phyloP scores from a whole-genome alignment of 345 rosid species.

The Pistacia integerrima region DNA sequence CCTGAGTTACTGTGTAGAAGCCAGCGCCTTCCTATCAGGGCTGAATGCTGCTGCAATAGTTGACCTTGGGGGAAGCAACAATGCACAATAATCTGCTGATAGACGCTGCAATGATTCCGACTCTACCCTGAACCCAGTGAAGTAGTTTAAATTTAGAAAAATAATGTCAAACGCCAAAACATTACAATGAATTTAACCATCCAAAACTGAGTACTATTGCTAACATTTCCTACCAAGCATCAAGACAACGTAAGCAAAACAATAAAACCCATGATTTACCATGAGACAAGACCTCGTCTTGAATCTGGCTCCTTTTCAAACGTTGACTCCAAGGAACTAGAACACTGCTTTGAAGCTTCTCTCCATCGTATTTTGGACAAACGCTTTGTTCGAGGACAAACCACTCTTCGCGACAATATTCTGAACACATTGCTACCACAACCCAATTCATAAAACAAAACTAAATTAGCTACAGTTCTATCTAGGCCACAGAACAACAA shows the following conservation, averaged over 20 bases:
- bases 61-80: constrained; percentile 77
- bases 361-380: constrained; percentile 64
- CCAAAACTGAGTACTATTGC: not conserved
- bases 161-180: not conserved
- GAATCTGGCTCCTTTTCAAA: constrained; percentile 47
- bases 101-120: constrained; percentile 70
- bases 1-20: constrained; percentile 78
- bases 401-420: constrained; percentile 66
- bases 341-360: constrained; percentile 38
- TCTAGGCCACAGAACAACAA: not conserved
- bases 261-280: constrained; percentile 36
- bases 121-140: constrained; percentile 58
- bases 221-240: not conserved
- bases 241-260: not conserved
- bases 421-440: constrained; percentile 57
- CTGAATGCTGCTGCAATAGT: constrained; percentile 91
- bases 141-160: constrained; percentile 5
- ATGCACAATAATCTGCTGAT: constrained; percentile 69
- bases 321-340: constrained; percentile 30
- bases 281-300: constrained; percentile 64
- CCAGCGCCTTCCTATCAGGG: constrained; percentile 73
- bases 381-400: constrained; percentile 59
- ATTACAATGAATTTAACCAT: not conserved
- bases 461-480: not conserved
- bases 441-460: constrained; percentile 19